Percentiles rank a stretch among this genome's conserved stretches.
Evolutionary conservation across 2,329 filamentous ascomycete species (phyloP).

Genomic region (Emergomyces africanus): DNA sequence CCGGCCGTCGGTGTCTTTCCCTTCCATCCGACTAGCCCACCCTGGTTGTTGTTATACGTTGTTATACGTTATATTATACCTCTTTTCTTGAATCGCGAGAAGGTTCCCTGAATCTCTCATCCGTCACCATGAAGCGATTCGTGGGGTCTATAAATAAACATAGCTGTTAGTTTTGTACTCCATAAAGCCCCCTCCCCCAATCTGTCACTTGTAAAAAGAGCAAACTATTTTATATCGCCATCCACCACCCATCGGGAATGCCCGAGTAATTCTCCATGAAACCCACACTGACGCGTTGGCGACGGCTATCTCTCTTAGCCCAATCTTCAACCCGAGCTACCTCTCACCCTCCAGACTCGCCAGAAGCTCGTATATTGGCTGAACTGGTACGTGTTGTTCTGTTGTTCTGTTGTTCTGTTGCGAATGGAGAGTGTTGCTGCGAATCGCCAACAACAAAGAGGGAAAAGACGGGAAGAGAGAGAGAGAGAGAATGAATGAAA

Average conservation of each 20-base stretch:
- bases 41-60: neutral
- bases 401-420: too few relatives aligned
- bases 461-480: neutral
- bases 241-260: neutral
- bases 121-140: conserved; percentile 24
- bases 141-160: conserved; percentile 21
- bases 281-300: neutral
- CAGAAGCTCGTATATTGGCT: conserved; percentile 26
- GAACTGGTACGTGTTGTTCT: conserved; percentile 25
- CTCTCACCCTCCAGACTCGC: conserved; percentile 23
- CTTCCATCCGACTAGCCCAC: neutral
- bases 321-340: conserved; percentile 11
- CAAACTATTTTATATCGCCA: neutral
- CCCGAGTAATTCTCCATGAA: neutral
- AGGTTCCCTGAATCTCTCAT: neutral
- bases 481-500: too few relatives aligned
- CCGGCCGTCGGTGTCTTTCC: too few relatives aligned
- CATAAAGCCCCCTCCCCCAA: neutral
- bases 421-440: neutral
- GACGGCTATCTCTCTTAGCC: neutral
- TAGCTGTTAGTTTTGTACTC: conserved; percentile 17
- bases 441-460: neutral
- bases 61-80: neutral
- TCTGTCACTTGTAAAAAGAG: neutral
- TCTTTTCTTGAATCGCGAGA: neutral